Base-by-base conservation (phyloP, 2,329 filamentous ascomycete genomes). In the Acephala macrosclerotiorum region DNA sequence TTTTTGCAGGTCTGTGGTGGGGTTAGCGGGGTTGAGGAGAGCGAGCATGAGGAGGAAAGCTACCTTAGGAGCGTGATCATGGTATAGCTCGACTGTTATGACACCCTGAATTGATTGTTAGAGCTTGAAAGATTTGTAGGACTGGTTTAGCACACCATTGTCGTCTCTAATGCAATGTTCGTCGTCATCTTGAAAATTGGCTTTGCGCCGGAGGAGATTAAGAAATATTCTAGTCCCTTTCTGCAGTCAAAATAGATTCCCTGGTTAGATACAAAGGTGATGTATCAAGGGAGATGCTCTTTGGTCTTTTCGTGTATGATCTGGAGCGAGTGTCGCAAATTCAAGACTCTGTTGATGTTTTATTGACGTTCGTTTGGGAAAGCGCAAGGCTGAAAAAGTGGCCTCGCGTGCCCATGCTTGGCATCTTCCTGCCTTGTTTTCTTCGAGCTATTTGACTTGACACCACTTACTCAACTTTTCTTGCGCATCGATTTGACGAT, bases 81-180 rank as follows among this genome's bases (percentile, higher is more conserved):
- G 91, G 87, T 98, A 98, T 66, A 99, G 92, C 81, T 99, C 96
- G 69, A 98, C 80, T 66, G 87, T 87, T 77, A 99, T 91, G 55
- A 87, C 86, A 78, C 96, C 94, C 94, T 97, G 71, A 2, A 22
- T 14, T 33, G 66, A 63, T 29, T 33, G 51, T 66, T 63, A 63
- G 25, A 47, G 5, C 9, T 38, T 5, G 7, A 47, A 38, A 1
- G 18, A 11, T 11, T 1, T 25, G 18, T 20, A 7, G 11, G 18
- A 6, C 20, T 25, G 26, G 45, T 26, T 58, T 6, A 26, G 42
- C 78, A 64, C 83, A 92, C 94, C 90, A 97, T 93, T 63, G 91
- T 90, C 65, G 95, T 97, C 72, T 97, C 92, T 60, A 97, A 86
- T 11, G 89, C 82, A 66, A 97, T 87, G 73, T 92, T 89, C 66